Conservation (phyloP, 805 yeast genomes). For the Kluyveromyces lactis region DNA sequence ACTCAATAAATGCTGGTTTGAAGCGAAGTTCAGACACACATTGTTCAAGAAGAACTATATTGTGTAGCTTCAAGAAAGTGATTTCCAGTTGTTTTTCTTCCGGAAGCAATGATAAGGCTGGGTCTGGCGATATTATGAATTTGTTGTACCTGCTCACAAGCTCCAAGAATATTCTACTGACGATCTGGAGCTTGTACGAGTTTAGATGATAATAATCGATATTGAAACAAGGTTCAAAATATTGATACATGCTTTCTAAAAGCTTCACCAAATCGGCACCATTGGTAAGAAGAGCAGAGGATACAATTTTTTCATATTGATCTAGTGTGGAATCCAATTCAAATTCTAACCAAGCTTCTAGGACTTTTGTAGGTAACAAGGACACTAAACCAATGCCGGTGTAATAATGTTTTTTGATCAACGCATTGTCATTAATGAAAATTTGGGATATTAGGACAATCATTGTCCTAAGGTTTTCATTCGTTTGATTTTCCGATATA, state of each 20-base stretch:
- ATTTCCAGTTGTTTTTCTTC: conserved; percentile 8
- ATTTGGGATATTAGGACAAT: conserved; percentile 34
- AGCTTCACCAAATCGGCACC: conserved; percentile 36
- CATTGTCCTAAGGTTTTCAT: conserved; percentile 32
- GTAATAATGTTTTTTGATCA: conserved; percentile 37
- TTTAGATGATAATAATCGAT: conserved; percentile 14
- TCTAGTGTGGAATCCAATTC: conserved; percentile 38
- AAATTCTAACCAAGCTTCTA: conserved; percentile 40
- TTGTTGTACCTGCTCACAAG: conserved; percentile 18
- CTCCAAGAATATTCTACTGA: conserved; percentile 22
- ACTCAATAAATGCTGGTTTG: conserved; percentile 5
- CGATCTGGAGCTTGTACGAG: conserved; percentile 19
- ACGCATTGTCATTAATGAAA: conserved; percentile 29
- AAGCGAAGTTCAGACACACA: conserved; percentile 3
- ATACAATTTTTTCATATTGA: conserved; percentile 38
- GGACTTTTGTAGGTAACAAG: conserved; percentile 21
- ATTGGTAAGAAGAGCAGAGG: conserved; percentile 16
- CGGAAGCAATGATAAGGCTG: not conserved
- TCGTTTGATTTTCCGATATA: conserved; percentile 33
- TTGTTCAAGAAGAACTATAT: conserved; percentile 1
- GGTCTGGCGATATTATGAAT: conserved; percentile 7
- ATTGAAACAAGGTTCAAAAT: conserved; percentile 32
- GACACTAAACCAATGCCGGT: conserved; percentile 29
- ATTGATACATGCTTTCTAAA: conserved; percentile 35
- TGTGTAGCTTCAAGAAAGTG: conserved; percentile 7